Conservation (phyloP, 192 early-diverging fungal genomes). For the Backusella tuberculispora region DNA sequence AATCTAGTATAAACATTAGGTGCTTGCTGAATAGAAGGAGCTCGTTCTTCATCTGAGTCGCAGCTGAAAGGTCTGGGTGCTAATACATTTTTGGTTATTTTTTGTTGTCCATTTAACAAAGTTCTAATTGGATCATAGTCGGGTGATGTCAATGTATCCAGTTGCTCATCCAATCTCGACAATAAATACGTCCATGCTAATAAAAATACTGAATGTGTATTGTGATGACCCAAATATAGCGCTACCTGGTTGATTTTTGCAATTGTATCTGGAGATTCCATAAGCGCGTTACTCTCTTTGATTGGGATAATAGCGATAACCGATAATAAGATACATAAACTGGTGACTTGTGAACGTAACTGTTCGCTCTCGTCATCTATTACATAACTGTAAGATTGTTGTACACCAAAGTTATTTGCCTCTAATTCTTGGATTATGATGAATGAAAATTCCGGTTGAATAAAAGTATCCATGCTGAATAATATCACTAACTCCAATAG, state of each 20-base stretch:
- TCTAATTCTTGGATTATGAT: constrained; percentile 44
- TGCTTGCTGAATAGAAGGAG: constrained; percentile 23
- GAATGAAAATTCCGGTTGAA: constrained; percentile 16
- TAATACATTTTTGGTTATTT: neutral
- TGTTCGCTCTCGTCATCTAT: constrained; percentile 40
- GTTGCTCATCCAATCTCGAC: neutral
- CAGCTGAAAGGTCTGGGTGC: neutral
- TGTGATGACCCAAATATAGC: constrained; percentile 35
- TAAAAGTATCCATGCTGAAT: constrained; percentile 8
- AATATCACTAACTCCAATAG: constrained; percentile 47
- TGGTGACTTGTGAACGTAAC: constrained; percentile 34
- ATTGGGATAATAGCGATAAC: constrained; percentile 39
- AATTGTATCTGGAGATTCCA: constrained; percentile 35
- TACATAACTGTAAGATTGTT: constrained; percentile 37
- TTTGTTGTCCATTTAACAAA: constrained; percentile 20
- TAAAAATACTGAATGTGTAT: constrained; percentile 42
- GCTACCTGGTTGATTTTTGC: constrained; percentile 38
- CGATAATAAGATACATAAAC: constrained; percentile 42
- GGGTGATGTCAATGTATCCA: constrained; percentile 4
- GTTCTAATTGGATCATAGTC: constrained; percentile 6
- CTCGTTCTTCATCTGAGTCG: neutral
- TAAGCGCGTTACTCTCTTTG: constrained; percentile 29
- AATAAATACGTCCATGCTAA: constrained; percentile 53
- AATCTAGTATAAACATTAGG: constrained; percentile 24
- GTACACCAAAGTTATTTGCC: constrained; percentile 42